Base-by-base conservation (phyloP, 2,329 filamentous ascomycete genomes). In the Conoideocrella luteorostrata region DNA sequence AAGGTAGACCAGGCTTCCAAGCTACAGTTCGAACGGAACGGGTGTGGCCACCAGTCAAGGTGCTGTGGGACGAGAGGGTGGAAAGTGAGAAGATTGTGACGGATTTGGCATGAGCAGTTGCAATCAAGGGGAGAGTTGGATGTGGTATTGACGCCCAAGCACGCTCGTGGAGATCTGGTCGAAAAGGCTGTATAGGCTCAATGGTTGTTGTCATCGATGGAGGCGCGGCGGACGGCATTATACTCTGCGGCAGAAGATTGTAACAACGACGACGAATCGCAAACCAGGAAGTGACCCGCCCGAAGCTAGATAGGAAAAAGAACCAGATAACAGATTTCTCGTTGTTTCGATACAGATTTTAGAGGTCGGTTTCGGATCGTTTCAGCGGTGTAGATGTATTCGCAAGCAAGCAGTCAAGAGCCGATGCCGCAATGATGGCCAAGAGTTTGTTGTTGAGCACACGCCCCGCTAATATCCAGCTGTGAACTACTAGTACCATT, bases 51-150 rank as follows among this genome's bases (percentile, higher is more conserved):
- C 89, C 90, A 7, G 83, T 82, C 43, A 97, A 82, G 17, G 77
- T 78, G 57, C 84, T 88, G 59, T 95, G 83, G 39, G 88, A 77
- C 12, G 81, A 81, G 60, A 94, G 87, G 44, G 84, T 86, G 28
- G 78, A 78, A 39, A 97, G 80, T 39, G 87, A 95, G 73, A 94
- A 96, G 56, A 98, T 77, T 49, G 88, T 90, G 45, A 93, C 87
- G 29, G 83, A 83, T 60, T 93, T 95, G 46, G 86, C 82, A 66
- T 90, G 88, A 48, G 88, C 84, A 15, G 91, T 96, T 45, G 91
- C 93, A 56, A 96, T 73, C 47, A 97, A 78, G 4, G 93, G 91
- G 17, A 93, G 82, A 22, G 82, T 84, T 3, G 91, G 89, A 60
- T 98, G 93, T 2, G 90, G 87, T 46, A 82, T 71, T 17, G 87